phyloP scores from a whole-genome alignment of 139 green algal genomes.

The Coelastrella sp. region DNA sequence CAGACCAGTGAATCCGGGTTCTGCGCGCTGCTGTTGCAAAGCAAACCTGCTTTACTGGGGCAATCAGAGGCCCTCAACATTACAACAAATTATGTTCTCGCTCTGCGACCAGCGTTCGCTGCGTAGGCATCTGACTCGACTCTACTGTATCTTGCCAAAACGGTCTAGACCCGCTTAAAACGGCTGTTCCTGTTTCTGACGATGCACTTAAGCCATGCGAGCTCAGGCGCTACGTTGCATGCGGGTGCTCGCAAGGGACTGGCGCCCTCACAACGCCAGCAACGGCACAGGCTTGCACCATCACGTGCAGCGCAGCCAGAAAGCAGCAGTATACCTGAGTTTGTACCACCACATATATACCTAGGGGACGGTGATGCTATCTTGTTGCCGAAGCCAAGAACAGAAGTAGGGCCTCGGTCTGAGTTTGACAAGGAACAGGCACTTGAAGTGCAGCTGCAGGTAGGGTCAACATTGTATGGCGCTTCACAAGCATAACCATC shows the following conservation, averaged over 20 bases:
- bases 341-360: constrained; percentile 2
- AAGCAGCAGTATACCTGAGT: constrained; percentile 2
- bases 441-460: constrained; percentile 66
- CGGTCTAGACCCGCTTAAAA: background rate
- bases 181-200: background rate
- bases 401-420: constrained; percentile 51
- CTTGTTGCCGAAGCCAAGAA: constrained; percentile 29
- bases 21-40: background rate
- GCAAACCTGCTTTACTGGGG: background rate
- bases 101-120: background rate
- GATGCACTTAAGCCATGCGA: background rate
- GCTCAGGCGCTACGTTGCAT: background rate
- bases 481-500: too few relatives aligned
- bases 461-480: constrained; percentile 18
- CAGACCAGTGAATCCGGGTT: background rate
- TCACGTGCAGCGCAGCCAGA: background rate
- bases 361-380: constrained; percentile 52
- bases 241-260: background rate
- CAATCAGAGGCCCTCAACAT: background rate
- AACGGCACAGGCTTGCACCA: background rate
- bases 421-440: constrained; percentile 66
- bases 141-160: background rate
- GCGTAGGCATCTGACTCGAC: background rate
- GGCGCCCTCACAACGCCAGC: background rate
- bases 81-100: background rate